phyloP scores from a whole-genome alignment of 2,329 filamentous ascomycete species.

The Raffaelea ambrosiae region DNA sequence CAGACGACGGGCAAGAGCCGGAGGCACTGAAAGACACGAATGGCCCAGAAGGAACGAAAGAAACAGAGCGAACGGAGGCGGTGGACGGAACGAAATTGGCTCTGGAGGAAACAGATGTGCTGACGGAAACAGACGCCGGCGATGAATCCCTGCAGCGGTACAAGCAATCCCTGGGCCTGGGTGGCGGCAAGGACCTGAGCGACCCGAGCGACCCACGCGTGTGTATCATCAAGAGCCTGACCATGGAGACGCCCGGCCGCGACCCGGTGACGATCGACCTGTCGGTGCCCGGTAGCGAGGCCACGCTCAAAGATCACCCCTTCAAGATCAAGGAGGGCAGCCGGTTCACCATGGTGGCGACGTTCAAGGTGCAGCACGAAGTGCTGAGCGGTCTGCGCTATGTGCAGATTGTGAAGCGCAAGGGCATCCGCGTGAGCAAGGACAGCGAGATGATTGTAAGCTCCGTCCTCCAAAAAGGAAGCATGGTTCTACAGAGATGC shows the following conservation, averaged over 20 bases:
- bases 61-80: too few species aligned
- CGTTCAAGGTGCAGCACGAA: conserved; percentile 94
- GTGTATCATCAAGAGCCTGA: conserved; percentile 87
- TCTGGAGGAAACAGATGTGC: neutral
- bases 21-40: too few species aligned
- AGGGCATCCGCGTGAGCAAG: conserved; percentile 81
- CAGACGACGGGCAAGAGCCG: too few species aligned
- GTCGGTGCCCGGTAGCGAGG: conserved; percentile 61
- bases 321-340: conserved; percentile 97
- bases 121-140: conserved; percentile 42
- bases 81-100: too few species aligned
- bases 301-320: conserved; percentile 76
- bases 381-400: conserved; percentile 94
- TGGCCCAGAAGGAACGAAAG: too few species aligned
- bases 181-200: conserved; percentile 61
- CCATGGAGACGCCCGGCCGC: conserved; percentile 78
- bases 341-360: conserved; percentile 87
- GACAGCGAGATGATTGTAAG: conserved; percentile 95
- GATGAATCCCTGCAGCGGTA: conserved; percentile 96
- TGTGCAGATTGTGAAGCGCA: conserved; percentile 85
- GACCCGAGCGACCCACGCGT: conserved; percentile 77
- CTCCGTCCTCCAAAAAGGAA: neutral
- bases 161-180: conserved; percentile 91
- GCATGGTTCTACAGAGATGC: conserved; percentile 12
- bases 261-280: conserved; percentile 84